phyloP scores from a whole-genome alignment of 352 stramenopile genomes.

The Phytopythium kandeliae region DNA sequence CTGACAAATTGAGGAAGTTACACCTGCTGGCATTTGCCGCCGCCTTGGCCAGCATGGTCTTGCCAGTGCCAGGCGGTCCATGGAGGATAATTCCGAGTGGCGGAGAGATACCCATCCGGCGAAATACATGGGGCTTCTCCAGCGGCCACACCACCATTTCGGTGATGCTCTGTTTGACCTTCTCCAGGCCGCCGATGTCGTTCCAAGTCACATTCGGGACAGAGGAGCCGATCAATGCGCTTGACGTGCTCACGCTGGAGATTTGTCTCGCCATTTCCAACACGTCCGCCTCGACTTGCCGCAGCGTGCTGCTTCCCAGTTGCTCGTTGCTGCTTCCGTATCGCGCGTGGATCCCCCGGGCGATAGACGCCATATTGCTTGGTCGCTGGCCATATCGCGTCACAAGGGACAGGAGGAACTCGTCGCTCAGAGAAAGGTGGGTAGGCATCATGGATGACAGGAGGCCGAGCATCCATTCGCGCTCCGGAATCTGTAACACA shows the following conservation, averaged over 20 bases:
- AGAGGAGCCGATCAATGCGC: slow-evolving; percentile 31
- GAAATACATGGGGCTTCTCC: slow-evolving; percentile 74
- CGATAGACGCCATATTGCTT: slow-evolving; percentile 61
- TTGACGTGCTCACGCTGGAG: slow-evolving; percentile 24
- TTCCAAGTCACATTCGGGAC: slow-evolving; percentile 63
- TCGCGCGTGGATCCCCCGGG: slow-evolving; percentile 24
- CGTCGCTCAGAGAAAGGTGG: slow-evolving; percentile 21
- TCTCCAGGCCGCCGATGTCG: slow-evolving; percentile 66
- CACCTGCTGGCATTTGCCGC: slow-evolving; percentile 70
- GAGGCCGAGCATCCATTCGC: slow-evolving; percentile 44
- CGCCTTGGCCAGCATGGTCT: slow-evolving; percentile 85
- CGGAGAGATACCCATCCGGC: slow-evolving; percentile 73
- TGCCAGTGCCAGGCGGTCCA: slow-evolving; percentile 76
- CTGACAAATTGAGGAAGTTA: slow-evolving; percentile 76
- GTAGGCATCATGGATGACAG: slow-evolving; percentile 35
- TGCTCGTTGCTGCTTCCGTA: background rate
- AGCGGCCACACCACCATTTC: slow-evolving; percentile 87
- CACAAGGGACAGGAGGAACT: slow-evolving; percentile 50
- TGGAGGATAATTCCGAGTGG: slow-evolving; percentile 74
- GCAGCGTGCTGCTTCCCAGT: background rate
- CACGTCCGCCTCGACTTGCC: slow-evolving; percentile 33
- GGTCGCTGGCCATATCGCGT: slow-evolving; percentile 75
- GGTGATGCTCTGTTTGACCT: slow-evolving; percentile 68
- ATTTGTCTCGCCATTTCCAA: slow-evolving; percentile 39
- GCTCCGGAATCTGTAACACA: slow-evolving; percentile 42